Percentiles rank a stretch among this genome's conserved stretches.
Evolutionary conservation across 2,329 filamentous ascomycete species (phyloP).

Genomic region (Alternaria burnsii): DNA sequence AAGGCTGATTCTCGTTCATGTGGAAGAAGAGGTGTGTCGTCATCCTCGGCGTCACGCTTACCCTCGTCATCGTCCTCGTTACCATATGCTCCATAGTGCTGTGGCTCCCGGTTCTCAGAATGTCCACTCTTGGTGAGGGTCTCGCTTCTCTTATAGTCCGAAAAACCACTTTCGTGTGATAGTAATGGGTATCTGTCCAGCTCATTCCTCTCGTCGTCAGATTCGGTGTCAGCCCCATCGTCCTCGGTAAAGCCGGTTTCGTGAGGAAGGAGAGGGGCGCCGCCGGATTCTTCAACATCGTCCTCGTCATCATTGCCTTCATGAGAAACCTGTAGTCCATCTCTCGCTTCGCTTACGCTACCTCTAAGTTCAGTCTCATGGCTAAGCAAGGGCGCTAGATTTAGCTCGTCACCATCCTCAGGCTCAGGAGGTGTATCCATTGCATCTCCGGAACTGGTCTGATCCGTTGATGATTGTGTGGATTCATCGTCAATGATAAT

Average conservation of each 20-base stretch:
- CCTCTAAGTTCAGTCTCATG: constrained; percentile 19
- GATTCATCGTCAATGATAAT: constrained; percentile 33
- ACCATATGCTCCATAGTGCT: constrained; percentile 20
- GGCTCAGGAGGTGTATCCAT: constrained; percentile 30
- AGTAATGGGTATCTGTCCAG: constrained; percentile 45
- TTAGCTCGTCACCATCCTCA: constrained; percentile 25
- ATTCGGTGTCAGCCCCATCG: constrained; percentile 12
- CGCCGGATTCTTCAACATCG: constrained; percentile 11
- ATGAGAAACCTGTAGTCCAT: constrained; percentile 25
- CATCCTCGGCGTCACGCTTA: constrained; percentile 9
- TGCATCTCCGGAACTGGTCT: constrained; percentile 27
- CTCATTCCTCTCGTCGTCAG: constrained; percentile 30
- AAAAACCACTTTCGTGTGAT: constrained; percentile 47
- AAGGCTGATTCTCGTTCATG: constrained; percentile 30
- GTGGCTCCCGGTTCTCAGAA: constrained; percentile 14
- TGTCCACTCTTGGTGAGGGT: constrained; percentile 27
- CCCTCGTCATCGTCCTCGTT: constrained; percentile 7
- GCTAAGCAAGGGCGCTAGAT: constrained; percentile 20
- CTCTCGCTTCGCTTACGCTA: constrained; percentile 14
- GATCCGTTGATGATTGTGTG: constrained; percentile 26
- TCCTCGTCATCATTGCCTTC: constrained; percentile 14
- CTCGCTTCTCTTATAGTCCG: constrained; percentile 25
- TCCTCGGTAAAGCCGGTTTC: constrained; percentile 26
- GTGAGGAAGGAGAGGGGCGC: constrained; percentile 32
- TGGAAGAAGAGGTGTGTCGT: constrained; percentile 31